A percentile compares a stretch with the other conserved stretches of the same genome.
Conservation (phyloP, 495 filamentous ascomycete genomes). For the Penicillium desertorum region DNA sequence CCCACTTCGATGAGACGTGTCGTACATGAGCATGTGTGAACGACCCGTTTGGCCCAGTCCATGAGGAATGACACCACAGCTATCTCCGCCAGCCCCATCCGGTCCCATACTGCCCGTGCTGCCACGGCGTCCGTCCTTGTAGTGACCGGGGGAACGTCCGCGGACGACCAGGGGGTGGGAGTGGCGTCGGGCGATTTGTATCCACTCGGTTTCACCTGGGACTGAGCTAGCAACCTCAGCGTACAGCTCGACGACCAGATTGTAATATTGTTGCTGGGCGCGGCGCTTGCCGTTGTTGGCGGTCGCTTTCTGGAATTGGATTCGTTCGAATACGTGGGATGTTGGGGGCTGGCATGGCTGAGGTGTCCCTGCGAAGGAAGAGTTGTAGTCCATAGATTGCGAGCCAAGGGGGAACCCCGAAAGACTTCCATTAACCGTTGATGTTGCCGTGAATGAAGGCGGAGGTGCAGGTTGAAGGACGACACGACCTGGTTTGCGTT, state of each 20-base stretch:
- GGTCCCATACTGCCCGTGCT: conserved; percentile 72
- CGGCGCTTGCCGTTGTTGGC: conserved; percentile 94
- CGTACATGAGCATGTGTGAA: conserved; percentile 41
- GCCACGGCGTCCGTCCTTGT: conserved; percentile 76
- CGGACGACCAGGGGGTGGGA: conserved; percentile 91
- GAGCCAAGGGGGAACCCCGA: conserved; percentile 34
- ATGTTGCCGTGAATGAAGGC: conserved; percentile 39
- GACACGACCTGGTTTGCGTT: conserved; percentile 71
- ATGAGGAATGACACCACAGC: conserved; percentile 33
- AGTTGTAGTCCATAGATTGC: conserved; percentile 45
- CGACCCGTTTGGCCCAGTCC: conserved; percentile 36
- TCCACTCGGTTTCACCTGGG: conserved; percentile 50
- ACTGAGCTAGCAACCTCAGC: conserved; percentile 61
- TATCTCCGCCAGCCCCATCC: conserved; percentile 52
- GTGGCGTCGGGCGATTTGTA: conserved; percentile 76
- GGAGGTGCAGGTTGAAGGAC: conserved; percentile 66
- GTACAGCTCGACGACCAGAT: conserved; percentile 84
- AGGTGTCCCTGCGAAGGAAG: conserved; percentile 33
- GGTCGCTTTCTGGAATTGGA: conserved; percentile 95
- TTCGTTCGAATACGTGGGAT: conserved; percentile 76
- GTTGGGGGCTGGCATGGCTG: conserved; percentile 44
- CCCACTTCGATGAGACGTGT: conserved; percentile 35
- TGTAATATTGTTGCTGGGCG: conserved; percentile 92
- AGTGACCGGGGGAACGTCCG: conserved; percentile 89
- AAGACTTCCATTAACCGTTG: conserved; percentile 27